Evolutionary conservation across 2,329 filamentous ascomycete genomes (phyloP), one percentile per base, ranked within the genome.

Genomic region (Scytalidium sp.): DNA sequence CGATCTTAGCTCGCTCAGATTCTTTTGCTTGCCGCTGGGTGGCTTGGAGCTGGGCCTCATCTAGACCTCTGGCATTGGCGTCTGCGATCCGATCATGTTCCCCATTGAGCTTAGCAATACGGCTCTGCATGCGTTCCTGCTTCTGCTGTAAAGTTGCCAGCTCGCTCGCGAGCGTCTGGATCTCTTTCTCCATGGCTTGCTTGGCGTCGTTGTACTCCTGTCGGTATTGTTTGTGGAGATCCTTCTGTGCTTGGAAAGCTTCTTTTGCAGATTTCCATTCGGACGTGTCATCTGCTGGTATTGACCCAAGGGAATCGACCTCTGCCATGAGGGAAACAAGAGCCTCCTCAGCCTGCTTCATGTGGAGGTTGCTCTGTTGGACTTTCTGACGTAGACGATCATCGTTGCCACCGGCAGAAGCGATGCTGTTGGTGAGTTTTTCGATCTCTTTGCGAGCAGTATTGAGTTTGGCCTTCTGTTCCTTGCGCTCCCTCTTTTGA

Each of bases 351-450:
- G 78, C 77, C 63, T 80, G 87, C 50, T 83, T 82, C 67, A 87
- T 86, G 64, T 88, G 86, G 49, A 87, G 87, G 50, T 80, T 83
- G 63, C 89, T 85, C 66, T 92, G 88, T 54, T 84, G 79, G 42
- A 88, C 81, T 66, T 90, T 88, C 64, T 90, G 85, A 57, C 82
- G 79, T 59, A 86, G 79, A 64, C 88, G 86, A 62, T 92, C 88
- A 66, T 93, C 88, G 57, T 83, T 84, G 51, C 85, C 84, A 54
- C 87, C 87, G 15, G 81, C 78, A 29, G 85, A 85, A 50, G 84
- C 76, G 42, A 90, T 80, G 56, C 84, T 83, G 51, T 77, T 77
- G 52, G 80, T 79, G 32, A 88, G 75, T 45, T 78, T 79, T 60
- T 91, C 87, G 54, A 89, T 87, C 60, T 93, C 88, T 66, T 85